A percentile compares a stretch with the other conserved stretches of the same genome.
These are phyloP conservation scores for Nothophaeocryptopus gaeumannii DNA, from an alignment of 2,329 filamentous ascomycete genomes.

Conservation along the genomic window DNA sequence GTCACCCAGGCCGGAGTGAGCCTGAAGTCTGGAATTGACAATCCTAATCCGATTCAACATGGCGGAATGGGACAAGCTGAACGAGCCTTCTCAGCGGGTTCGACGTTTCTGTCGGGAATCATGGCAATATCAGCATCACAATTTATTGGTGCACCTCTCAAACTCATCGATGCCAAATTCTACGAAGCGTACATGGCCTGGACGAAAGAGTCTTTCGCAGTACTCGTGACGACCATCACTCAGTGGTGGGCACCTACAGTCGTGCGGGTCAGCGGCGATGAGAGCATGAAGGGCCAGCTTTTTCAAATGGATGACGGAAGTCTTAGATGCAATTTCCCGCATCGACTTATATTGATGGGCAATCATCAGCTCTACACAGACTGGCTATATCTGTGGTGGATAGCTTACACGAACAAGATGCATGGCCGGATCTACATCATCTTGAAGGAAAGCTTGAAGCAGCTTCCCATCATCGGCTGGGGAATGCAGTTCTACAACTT, in stretches of 20 bases:
- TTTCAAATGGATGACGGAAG: conserved; percentile 66
- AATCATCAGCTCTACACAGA: conserved; percentile 88
- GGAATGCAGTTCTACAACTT: conserved; percentile 86
- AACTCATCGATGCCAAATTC: conserved; percentile 70
- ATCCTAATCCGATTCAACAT: conserved; percentile 42
- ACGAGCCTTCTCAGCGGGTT: conserved; percentile 49
- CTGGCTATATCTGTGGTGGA: conserved; percentile 93
- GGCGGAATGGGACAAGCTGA: conserved; percentile 49
- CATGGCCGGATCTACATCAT: conserved; percentile 89
- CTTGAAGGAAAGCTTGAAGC: conserved; percentile 80
- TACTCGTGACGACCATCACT: conserved; percentile 75
- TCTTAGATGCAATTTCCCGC: conserved; percentile 75
- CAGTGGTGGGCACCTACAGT: conserved; percentile 84
- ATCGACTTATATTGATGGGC: conserved; percentile 77
- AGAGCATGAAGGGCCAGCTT: conserved; percentile 73
- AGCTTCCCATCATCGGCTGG: conserved; percentile 73
- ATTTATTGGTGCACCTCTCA: conserved; percentile 71
- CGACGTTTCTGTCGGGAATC: conserved; percentile 50
- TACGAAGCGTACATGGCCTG: conserved; percentile 86
- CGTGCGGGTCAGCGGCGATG: conserved; percentile 79
- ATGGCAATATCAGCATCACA: conserved; percentile 64
- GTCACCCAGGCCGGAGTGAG: conserved; percentile 40
- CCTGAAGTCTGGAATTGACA: conserved; percentile 41
- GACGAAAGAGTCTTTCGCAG: conserved; percentile 79
- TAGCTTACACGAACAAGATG: conserved; percentile 79